phyloP scores from a whole-genome alignment of 2,329 filamentous ascomycete genomes.

The Corinectria fuckeliana region DNA sequence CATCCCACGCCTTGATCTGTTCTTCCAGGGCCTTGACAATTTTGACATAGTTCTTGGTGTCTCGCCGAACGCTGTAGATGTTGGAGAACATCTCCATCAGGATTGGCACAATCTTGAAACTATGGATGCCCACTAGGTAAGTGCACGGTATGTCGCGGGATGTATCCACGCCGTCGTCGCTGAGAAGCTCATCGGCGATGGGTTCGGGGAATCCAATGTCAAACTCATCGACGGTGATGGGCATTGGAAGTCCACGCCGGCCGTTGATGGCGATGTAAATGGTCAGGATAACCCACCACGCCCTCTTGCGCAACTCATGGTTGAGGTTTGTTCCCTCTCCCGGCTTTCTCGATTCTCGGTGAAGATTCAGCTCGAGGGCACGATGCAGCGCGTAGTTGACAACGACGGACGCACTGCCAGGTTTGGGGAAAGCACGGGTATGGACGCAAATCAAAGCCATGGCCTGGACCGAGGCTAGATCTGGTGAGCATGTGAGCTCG shows the following conservation, averaged over 20 bases:
- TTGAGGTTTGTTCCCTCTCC: constrained; percentile 62
- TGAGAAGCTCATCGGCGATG: constrained; percentile 73
- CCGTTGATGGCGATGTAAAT: constrained; percentile 74
- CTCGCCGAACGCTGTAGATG: constrained; percentile 74
- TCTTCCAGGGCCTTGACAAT: constrained; percentile 70
- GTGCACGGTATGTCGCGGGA: constrained; percentile 65
- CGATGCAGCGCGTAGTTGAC: constrained; percentile 69
- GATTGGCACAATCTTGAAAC: constrained; percentile 69
- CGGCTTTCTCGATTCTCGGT: constrained; percentile 67
- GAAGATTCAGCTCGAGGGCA: constrained; percentile 77
- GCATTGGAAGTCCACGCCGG: constrained; percentile 79
- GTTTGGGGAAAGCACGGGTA: constrained; percentile 79
- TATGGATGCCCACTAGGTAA: constrained; percentile 70
- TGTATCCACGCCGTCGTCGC: constrained; percentile 67
- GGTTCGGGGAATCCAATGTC: constrained; percentile 78
- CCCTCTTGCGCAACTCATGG: constrained; percentile 77
- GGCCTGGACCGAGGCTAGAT: constrained; percentile 74
- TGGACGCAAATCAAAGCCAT: constrained; percentile 75
- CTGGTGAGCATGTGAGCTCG: constrained; percentile 66
- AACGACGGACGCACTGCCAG: constrained; percentile 75
- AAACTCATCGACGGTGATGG: constrained; percentile 75
- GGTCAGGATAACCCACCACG: constrained; percentile 76
- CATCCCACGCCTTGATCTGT: constrained; percentile 67
- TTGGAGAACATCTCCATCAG: constrained; percentile 77
- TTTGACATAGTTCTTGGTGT: constrained; percentile 67